phyloP scores from a whole-genome alignment of 495 filamentous ascomycete genomes.

The Neurospora sp. region DNA sequence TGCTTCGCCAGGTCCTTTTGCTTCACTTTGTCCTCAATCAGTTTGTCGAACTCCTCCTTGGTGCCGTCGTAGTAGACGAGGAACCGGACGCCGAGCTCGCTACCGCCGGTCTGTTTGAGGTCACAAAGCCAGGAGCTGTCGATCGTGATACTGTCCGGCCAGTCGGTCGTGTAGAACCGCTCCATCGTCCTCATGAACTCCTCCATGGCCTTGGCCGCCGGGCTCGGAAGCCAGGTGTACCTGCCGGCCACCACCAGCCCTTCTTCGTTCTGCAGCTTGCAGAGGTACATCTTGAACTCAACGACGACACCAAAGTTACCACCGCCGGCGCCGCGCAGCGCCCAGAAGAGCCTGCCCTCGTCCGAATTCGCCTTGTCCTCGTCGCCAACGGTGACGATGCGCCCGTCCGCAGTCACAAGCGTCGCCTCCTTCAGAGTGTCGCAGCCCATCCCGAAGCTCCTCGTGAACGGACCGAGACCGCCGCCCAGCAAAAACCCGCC shows the following conservation, averaged over 20 bases:
- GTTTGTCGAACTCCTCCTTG: not conserved
- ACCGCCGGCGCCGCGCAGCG: constrained; percentile 41
- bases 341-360: constrained; percentile 42
- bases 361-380: constrained; percentile 29
- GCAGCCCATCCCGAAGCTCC: constrained; percentile 18
- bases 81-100: not conserved
- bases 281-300: constrained; percentile 33
- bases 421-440: constrained; percentile 13
- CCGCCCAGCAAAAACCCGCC: constrained; percentile 17
- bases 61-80: not conserved
- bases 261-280: not conserved
- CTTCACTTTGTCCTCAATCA: not conserved
- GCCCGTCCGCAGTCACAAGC: constrained; percentile 24
- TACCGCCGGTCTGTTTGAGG: not conserved
- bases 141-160: constrained; percentile 15
- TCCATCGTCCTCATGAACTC: not conserved
- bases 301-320: constrained; percentile 45
- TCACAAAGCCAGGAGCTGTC: constrained; percentile 22
- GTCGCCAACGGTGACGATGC: constrained; percentile 30
- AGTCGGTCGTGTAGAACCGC: not conserved
- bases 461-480: constrained; percentile 11
- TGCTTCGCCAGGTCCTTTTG: not conserved
- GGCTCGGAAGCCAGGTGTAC: not conserved
- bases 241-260: not conserved
- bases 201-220: not conserved